These are phyloP conservation scores for Tubosaeta sp. DNA, from an alignment of 768 basidiomycete species.

Conservation along the genomic window DNA sequence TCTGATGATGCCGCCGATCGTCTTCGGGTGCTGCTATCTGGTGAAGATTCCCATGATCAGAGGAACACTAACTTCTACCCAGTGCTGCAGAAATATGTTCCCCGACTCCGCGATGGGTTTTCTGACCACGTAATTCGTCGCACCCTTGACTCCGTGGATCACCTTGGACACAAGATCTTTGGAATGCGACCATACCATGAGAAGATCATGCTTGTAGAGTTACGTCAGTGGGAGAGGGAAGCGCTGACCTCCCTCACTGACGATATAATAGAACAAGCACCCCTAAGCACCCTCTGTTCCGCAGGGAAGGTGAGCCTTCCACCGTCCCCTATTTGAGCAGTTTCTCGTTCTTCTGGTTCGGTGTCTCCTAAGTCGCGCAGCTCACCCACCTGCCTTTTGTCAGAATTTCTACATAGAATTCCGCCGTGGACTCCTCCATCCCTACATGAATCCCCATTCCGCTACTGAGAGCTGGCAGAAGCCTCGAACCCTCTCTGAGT, in stretches of 20 bases:
- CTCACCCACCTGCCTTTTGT: too few species aligned
- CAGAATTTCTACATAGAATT: slow-evolving; percentile 7
- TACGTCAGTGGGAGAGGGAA: neutral
- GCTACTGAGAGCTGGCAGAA: neutral
- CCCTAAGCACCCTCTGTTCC: too few species aligned
- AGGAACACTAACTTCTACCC: neutral
- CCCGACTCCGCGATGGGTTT: neutral
- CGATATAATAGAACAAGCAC: neutral
- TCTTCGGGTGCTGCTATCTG: neutral
- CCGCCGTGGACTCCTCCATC: neutral
- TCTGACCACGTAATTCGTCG: neutral
- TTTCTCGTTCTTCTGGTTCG: too few species aligned
- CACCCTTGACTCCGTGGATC: neutral
- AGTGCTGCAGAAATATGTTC: neutral
- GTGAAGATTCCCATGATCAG: neutral
- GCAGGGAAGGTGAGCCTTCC: too few species aligned
- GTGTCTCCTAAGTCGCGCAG: too few species aligned
- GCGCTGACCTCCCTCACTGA: neutral
- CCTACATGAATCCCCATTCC: neutral
- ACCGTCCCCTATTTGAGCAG: too few species aligned
- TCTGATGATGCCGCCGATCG: neutral
- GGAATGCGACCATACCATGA: neutral
- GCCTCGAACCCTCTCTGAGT: neutral
- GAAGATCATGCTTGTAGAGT: neutral
- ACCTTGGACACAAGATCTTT: neutral